Evolutionary conservation across 225 moss, liverwort and hornwort genomes (phyloP).

Genomic region (Marchantia polymorpha): DNA sequence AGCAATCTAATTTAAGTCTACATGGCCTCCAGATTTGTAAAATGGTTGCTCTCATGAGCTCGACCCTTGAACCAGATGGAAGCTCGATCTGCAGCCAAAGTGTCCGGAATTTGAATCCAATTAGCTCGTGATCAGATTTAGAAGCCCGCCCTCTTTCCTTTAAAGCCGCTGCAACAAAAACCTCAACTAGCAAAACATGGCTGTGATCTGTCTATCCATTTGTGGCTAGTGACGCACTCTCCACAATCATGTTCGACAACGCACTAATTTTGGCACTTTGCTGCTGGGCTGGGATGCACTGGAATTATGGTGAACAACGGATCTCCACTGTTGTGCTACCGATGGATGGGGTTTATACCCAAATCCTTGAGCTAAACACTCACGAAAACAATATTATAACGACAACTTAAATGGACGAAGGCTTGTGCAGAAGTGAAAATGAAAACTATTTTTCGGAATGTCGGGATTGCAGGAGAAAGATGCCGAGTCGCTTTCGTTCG

Average conservation of each 20-base stretch:
- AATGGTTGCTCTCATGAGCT: neutral
- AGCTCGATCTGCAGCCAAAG: neutral
- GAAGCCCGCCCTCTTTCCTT: neutral
- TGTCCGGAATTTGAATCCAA: conserved; percentile 1
- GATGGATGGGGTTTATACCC: neutral
- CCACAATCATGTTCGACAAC: neutral
- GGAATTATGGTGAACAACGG: neutral
- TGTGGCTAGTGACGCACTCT: neutral
- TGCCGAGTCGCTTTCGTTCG: too few relatives aligned
- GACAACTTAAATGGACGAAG: too few relatives aligned
- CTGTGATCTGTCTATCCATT: neutral
- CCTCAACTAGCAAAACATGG: neutral
- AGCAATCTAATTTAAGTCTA: neutral
- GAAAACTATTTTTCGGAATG: too few relatives aligned
- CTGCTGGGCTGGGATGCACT: conserved; percentile 11
- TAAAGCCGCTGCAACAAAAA: neutral
- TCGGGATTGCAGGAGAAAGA: too few relatives aligned
- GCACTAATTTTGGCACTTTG: conserved; percentile 3
- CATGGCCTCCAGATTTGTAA: neutral
- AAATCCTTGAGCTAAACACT: neutral
- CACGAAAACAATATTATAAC: too few relatives aligned
- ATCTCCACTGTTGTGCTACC: neutral
- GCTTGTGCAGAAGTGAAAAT: too few relatives aligned
- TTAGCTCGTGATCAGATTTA: neutral
- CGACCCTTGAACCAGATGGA: neutral